Base-by-base conservation (phyloP, 2,329 filamentous ascomycete genomes). In the Fusarium sp. region DNA sequence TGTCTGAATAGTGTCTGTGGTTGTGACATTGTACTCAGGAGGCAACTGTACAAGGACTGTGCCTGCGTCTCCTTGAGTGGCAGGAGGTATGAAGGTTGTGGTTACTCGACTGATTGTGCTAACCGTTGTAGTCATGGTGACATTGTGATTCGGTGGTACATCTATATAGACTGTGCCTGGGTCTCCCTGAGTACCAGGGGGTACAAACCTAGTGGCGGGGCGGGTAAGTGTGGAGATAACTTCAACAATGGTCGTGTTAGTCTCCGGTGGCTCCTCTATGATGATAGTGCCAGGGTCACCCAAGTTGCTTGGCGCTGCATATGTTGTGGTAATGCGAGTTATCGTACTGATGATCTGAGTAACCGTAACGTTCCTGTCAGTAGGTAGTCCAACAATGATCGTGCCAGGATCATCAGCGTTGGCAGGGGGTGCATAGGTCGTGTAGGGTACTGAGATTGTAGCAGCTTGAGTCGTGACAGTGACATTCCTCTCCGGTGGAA, bases 201-300 rank as follows among this genome's bases (percentile, higher is more conserved):
- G 15, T 6, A 32, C 29, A 20, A 25, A 68, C 10, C 56, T 53
- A 12, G 65, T 68, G 15, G 43, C 52, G 11, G 62, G 65, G 3
- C 46, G 47, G 8, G 63, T 67, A 5, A 67, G 51, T 12, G 65
- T 58, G 10, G 56, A 9, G 16, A 62, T 25, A 9, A 47, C 53
- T 7, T 62, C 52, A 9, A 67, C 55, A 20, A 68, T 63, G 6
- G 65, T 68, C 1, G 59, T 62, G 52, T 68, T 68, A 9, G 40
- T 46, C 5, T 62, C 58, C 11, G 63, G 48, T 8, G 62, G 58
- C 18, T 61, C 54, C 29, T 70, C 56, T 3, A 70, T 8, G 32
- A 70, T 47, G 16, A 68, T 47, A 29, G 65, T 68, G 12, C 65
- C 65, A 8, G 65, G 63, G 12, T 68, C 58, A 8, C 63, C 63